Conservation (phyloP, 1,284 basidiomycete species). For the Moesziomyces parantarcticus region DNA sequence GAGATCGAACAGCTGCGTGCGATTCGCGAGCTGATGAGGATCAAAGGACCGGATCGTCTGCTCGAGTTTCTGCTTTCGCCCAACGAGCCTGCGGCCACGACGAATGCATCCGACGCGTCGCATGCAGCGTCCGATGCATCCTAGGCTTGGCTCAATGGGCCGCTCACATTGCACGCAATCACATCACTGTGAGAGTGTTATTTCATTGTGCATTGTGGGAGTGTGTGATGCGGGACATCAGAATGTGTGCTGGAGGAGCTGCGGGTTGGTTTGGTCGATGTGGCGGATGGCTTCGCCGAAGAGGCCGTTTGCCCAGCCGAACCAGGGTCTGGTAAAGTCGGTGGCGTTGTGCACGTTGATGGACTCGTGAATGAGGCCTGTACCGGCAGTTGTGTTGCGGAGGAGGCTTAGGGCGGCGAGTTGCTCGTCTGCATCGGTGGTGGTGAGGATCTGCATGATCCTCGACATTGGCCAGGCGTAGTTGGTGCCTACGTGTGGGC, state of each 20-base stretch:
- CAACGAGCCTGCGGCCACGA: conserved; percentile 7
- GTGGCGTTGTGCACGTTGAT: conserved; percentile 53
- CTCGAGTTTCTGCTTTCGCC: conserved; percentile 46
- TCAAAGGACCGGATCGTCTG: conserved; percentile 37
- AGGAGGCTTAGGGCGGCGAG: conserved; percentile 36
- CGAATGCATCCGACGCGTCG: too few species aligned
- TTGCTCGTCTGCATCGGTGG: conserved; percentile 47
- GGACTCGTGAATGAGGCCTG: conserved; percentile 57
- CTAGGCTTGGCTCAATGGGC: too few species aligned
- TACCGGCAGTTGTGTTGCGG: conserved; percentile 55
- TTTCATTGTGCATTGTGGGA: background rate
- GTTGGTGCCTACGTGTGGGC: conserved; percentile 49
- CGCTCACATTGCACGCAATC: background rate
- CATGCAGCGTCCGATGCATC: too few species aligned
- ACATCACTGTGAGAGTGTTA: background rate
- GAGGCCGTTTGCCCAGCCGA: conserved; percentile 59
- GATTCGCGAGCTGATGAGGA: conserved; percentile 43
- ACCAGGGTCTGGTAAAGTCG: conserved; percentile 56
- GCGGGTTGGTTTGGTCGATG: conserved; percentile 44
- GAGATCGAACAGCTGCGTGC: conserved; percentile 59
- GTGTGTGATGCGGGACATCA: background rate
- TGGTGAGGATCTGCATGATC: conserved; percentile 55
- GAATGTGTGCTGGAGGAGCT: conserved; percentile 26
- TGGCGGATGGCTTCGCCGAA: conserved; percentile 51
- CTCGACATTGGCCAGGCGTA: conserved; percentile 62